Base-by-base conservation (phyloP, 495 filamentous ascomycete species). In the Neurospora africana region DNA sequence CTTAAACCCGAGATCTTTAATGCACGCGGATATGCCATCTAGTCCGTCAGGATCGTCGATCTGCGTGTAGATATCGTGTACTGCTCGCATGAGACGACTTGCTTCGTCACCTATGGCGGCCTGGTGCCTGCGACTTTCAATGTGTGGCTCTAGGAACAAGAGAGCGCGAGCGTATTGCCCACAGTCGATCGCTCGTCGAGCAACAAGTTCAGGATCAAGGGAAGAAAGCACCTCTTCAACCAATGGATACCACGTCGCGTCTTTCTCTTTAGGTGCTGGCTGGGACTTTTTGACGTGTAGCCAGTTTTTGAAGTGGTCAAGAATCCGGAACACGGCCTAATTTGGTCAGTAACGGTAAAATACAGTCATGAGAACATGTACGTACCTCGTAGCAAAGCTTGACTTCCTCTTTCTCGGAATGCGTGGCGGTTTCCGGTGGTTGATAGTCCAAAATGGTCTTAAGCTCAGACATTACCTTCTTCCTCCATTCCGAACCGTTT, bases 31-130 rank as follows among this genome's bases (percentile, higher is more conserved):
- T 68, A 99, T 92, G 7, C 95, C 95, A 77, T 97, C 93, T 53
- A 99, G 91, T 1, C 96, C 94, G 80, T 99, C 95, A 1, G 95
- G 95, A 76, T 99, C 95, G 74, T 99, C 96, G 69, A 99, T 98
- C 74, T 96, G 90, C 1, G 92, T 94, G 80, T 98, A 99, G 47
- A 98, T 97, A 23, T 94, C 89, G 75, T 98, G 95, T 5, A 99
- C 82, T 37, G 89, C 86, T 75, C 93, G 88, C 75, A 94, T 88
- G 3, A 95, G 83, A 15, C 75, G 74, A 68, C 91, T 87, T 27
- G 84, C 82, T 23, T 85, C 76, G 2, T 78, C 75, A 19, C 82
- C 78, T 15, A 81, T 77, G 37, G 73, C 71, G 37, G 73, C 71
- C 4, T 82, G 81, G 47, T 83, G 86, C 69, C 84, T 81, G 72